phyloP scores from a whole-genome alignment of 768 basidiomycete genomes.

The Leccinellum rugosiceps region DNA sequence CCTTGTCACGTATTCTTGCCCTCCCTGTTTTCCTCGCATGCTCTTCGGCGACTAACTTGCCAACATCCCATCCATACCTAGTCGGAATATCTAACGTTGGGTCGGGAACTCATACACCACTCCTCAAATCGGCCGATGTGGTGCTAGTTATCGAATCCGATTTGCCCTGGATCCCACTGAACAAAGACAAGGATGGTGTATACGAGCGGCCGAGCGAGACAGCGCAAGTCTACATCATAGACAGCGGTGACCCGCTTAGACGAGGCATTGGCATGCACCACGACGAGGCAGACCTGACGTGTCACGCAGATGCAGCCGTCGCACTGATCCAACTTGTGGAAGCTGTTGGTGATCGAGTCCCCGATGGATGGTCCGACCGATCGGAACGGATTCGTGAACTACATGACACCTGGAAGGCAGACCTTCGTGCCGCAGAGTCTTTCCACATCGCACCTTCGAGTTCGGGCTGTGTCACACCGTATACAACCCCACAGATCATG shows the following conservation, averaged over 20 bases:
- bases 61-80: slow-evolving; percentile 54
- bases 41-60: slow-evolving; percentile 49
- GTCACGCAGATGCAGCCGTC: slow-evolving; percentile 51
- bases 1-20: slow-evolving; percentile 48
- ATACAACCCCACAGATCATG: slow-evolving; percentile 48
- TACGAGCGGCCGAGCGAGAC: slow-evolving; percentile 35
- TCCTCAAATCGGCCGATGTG: slow-evolving; percentile 55
- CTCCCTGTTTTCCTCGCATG: slow-evolving; percentile 55
- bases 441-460: slow-evolving; percentile 21
- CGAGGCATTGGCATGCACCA: slow-evolving; percentile 46
- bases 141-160: slow-evolving; percentile 65
- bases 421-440: slow-evolving; percentile 33
- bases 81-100: slow-evolving; percentile 51
- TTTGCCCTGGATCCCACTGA: slow-evolving; percentile 59
- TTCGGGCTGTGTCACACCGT: slow-evolving; percentile 3
- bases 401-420: slow-evolving; percentile 27
- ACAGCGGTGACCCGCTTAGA: slow-evolving; percentile 62
- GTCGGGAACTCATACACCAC: slow-evolving; percentile 41
- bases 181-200: slow-evolving; percentile 34
- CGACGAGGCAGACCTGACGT: slow-evolving; percentile 54
- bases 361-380: slow-evolving; percentile 12
- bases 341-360: slow-evolving; percentile 5
- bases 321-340: slow-evolving; percentile 49
- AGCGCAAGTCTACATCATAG: slow-evolving; percentile 57
- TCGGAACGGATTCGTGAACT: slow-evolving; percentile 17